Percentiles rank a stretch among this genome's conserved stretches.
Evolutionary conservation across 140 eudicot genomes (phyloP).

Genomic region (Cichorium intybus): DNA sequence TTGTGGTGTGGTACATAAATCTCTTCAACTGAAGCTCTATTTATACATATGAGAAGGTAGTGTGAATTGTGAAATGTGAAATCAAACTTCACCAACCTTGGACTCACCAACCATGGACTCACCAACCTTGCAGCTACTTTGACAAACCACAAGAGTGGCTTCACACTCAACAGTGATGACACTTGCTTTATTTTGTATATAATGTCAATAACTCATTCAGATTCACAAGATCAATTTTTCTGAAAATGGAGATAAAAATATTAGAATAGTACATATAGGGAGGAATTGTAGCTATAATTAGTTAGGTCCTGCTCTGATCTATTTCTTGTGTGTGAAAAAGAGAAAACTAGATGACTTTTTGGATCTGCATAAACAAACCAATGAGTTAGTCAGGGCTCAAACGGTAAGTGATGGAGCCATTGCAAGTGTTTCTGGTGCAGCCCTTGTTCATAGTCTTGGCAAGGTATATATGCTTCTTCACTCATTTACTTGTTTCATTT

Average conservation of each 20-base stretch:
- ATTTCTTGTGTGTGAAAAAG: conserved; percentile 29
- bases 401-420: conserved; percentile 14
- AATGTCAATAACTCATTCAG: neutral
- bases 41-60: no score
- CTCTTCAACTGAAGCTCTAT: no score
- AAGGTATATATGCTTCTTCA: conserved; percentile 26
- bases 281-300: conserved; percentile 34
- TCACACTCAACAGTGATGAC: no score
- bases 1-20: no score
- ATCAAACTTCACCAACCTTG: no score
- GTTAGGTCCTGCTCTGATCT: conserved; percentile 33
- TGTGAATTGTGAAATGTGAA: no score
- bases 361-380: neutral
- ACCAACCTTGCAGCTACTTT: no score
- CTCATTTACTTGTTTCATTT: neutral
- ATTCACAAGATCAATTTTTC: conserved; percentile 15
- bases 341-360: conserved; percentile 13
- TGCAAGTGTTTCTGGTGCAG: conserved; percentile 58
- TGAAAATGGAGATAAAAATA: conserved; percentile 31
- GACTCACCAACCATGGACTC: no score
- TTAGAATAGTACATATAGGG: conserved; percentile 33
- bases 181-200: conserved; percentile 11
- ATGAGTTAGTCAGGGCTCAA: conserved; percentile 2
- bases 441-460: conserved; percentile 50
- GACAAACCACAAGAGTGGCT: no score